Evolutionary conservation across 2,329 filamentous ascomycete species (phyloP).

Genomic region (Claviceps sorghi): DNA sequence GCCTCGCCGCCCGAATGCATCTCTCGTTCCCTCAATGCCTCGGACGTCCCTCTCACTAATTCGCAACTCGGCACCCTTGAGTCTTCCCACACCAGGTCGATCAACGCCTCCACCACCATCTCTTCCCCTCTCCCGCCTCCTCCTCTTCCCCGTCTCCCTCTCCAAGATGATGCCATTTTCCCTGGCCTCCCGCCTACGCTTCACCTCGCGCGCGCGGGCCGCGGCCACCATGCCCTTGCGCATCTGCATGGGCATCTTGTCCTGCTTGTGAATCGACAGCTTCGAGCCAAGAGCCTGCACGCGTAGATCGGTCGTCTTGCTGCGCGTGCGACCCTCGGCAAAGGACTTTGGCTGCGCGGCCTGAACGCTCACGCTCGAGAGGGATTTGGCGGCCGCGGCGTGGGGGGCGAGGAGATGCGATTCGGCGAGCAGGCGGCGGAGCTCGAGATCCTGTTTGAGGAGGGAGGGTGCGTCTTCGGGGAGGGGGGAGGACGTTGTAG

Average conservation of each 20-base stretch:
- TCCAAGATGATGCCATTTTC: conserved; percentile 90
- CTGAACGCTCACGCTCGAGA: conserved; percentile 24
- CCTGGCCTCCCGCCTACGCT: conserved; percentile 60
- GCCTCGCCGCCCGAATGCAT: conserved; percentile 26
- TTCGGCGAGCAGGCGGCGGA: conserved; percentile 81
- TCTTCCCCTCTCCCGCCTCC: conserved; percentile 26
- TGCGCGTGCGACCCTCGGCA: conserved; percentile 53
- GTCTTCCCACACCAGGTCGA: conserved; percentile 63
- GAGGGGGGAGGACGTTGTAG: too few species aligned
- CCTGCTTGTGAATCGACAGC: conserved; percentile 56
- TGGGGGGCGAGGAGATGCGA: conserved; percentile 61
- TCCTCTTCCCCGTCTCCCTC: conserved; percentile 27
- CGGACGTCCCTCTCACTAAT: conserved; percentile 65
- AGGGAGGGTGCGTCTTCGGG: conserved; percentile 51
- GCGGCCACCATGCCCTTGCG: conserved; percentile 72
- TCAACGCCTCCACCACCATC: conserved; percentile 52
- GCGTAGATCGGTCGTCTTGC: conserved; percentile 71
- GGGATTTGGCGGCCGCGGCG: conserved; percentile 28
- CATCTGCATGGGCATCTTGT: conserved; percentile 79
- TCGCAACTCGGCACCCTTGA: conserved; percentile 64
- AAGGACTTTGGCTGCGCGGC: conserved; percentile 28
- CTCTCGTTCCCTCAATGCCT: conserved; percentile 46
- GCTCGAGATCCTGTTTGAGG: conserved; percentile 79
- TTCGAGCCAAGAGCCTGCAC: conserved; percentile 72
- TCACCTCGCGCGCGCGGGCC: conserved; percentile 48